Conservation (phyloP, 106 monocot species). For the Dendrobium huoshanense region DNA sequence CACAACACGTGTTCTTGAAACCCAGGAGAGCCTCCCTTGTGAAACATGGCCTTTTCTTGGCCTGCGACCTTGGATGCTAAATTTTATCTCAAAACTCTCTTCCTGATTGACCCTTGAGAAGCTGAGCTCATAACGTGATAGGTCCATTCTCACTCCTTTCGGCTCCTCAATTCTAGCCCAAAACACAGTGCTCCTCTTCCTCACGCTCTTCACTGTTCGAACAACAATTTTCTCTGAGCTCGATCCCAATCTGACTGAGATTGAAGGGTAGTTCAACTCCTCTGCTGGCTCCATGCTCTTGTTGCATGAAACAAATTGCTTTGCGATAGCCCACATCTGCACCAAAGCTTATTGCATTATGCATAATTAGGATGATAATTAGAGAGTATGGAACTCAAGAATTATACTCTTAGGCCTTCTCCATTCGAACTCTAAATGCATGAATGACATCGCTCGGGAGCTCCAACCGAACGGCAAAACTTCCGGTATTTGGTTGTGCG, state of each 20-base stretch:
- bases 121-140: conserved; percentile 5
- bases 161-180: conserved; percentile 11
- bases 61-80: neutral
- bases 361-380: neutral
- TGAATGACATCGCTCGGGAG: too few species aligned
- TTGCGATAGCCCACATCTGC: conserved; percentile 2
- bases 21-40: conserved; percentile 15
- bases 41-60: neutral
- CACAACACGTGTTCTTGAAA: conserved; percentile 12
- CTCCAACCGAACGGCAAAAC: too few species aligned
- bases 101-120: conserved; percentile 8
- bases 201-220: conserved; percentile 19
- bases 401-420: too few species aligned
- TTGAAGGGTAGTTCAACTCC: conserved; percentile 20
- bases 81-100: conserved; percentile 6
- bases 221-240: neutral
- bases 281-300: neutral
- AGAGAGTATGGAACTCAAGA: too few species aligned
- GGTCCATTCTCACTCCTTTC: conserved; percentile 6
- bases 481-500: too few species aligned
- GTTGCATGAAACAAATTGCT: neutral
- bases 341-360: neutral
- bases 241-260: conserved; percentile 4
- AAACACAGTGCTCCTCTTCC: conserved; percentile 11
- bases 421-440: too few species aligned